Conservation (phyloP, 257 asterid species). For the Linderniella brevidens region DNA sequence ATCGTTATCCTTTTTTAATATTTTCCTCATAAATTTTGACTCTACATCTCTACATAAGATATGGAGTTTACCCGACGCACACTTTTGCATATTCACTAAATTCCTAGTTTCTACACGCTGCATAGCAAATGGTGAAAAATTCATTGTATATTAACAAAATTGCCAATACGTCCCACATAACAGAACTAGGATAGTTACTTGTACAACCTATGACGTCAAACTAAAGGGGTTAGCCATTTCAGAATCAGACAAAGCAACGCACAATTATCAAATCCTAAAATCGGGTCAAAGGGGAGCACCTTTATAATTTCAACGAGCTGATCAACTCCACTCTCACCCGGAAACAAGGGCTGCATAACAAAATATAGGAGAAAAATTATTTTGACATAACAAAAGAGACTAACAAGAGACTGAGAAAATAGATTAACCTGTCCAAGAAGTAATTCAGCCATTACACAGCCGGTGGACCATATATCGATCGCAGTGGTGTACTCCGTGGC, state of each 20-base stretch:
- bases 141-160: too few species aligned
- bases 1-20: too few species aligned
- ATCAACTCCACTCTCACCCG: constrained; percentile 90
- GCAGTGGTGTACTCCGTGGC: constrained; percentile 89
- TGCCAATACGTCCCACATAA: too few species aligned
- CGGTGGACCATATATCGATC: constrained; percentile 89
- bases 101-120: too few species aligned
- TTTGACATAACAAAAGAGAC: neutral
- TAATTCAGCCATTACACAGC: constrained; percentile 89
- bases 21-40: too few species aligned
- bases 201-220: too few species aligned
- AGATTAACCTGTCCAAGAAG: constrained; percentile 66
- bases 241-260: neutral
- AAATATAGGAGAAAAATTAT: neutral
- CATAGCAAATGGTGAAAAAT: too few species aligned
- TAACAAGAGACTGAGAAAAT: neutral
- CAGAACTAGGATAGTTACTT: too few species aligned
- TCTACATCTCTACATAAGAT: too few species aligned
- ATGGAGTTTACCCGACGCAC: too few species aligned
- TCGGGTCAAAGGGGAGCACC: constrained; percentile 17
- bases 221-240: neutral
- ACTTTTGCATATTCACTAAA: too few species aligned
- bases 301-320: constrained; percentile 88
- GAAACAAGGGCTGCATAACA: constrained; percentile 65
- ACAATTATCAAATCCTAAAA: neutral